Percentiles rank a stretch among this genome's conserved stretches.
These are phyloP conservation scores for Lachnellula cervina DNA, from an alignment of 2,329 filamentous ascomycete species.

Conservation along the genomic window DNA sequence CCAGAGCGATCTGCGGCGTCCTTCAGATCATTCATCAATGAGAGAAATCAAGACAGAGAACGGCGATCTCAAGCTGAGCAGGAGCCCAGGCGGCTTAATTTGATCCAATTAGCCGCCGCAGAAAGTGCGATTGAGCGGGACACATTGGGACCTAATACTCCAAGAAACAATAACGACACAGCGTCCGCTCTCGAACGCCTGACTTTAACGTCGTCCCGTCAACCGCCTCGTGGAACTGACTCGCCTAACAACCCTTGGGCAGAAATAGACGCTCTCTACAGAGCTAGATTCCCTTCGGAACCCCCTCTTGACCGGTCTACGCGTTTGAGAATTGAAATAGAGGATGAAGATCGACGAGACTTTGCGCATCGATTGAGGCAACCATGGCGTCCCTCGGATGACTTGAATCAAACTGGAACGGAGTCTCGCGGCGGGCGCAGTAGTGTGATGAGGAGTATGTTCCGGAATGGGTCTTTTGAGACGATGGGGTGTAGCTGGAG, in stretches of 20 bases:
- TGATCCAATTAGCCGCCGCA: conserved; percentile 24
- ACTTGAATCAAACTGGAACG: conserved; percentile 11
- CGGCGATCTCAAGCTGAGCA: conserved; percentile 19
- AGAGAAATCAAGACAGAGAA: conserved; percentile 32
- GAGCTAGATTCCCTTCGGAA: conserved; percentile 29
- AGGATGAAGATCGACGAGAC: conserved; percentile 30
- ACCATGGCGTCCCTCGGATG: conserved; percentile 25
- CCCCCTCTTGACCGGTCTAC: conserved; percentile 20
- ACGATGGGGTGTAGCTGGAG: conserved; percentile 61
- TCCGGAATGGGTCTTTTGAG: conserved; percentile 47
- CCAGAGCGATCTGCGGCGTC: conserved; percentile 27
- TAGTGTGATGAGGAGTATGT: conserved; percentile 26
- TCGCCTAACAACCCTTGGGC: conserved; percentile 35
- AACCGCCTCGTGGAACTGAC: conserved; percentile 25
- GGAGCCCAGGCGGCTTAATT: conserved; percentile 23
- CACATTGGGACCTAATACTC: conserved; percentile 2
- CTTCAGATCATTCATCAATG: conserved; percentile 31
- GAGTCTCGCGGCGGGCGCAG: conserved; percentile 28
- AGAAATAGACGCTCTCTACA: conserved; percentile 40
- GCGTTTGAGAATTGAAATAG: conserved; percentile 25
- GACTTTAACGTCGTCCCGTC: conserved; percentile 19
- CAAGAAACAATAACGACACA: conserved; percentile 20
- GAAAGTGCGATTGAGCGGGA: conserved; percentile 20
- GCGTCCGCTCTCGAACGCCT: conserved; percentile 24
- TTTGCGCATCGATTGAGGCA: conserved; percentile 26